Base-by-base conservation (phyloP, 1,284 basidiomycete species). In the Lentinus polychrous region DNA sequence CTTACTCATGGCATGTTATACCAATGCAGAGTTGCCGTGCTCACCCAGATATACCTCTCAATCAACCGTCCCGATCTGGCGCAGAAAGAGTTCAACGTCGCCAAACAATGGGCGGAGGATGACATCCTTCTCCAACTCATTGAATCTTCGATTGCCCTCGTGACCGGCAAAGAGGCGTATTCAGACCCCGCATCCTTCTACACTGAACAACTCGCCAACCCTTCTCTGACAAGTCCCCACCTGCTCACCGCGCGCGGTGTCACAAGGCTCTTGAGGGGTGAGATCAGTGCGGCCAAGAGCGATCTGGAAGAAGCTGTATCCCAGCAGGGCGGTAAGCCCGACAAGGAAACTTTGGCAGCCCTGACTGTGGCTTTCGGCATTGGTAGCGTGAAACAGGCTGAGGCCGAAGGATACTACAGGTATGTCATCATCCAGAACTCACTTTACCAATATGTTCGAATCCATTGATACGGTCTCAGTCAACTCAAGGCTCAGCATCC, bases 161-260 rank as follows among this genome's bases (percentile, higher is more conserved):
- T 83, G 43, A 86, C 88, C 1, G 90, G 89, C 15, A 76, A 83
- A 52, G 82, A 91, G 58, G 71, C 65, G 59, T 91, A 86, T 70
- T 73, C 75, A 45, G 80, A 88, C 61, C 70, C 81, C 42, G 67
- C 81, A 63, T 90, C 93, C 50, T 94, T 93, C 68, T 96, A 91
- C 68, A 91, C 91, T 41, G 94, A 97, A 63, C 90, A 95, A 60
- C 77, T 94, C 44, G 87, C 83, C 33, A 86, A 92, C 56, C 93
- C 93, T 1, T 86, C 87, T 2, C 61, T 94, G 53, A 74, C 88
- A 2, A 85, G 86, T 17, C 74, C 85, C 38, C 73, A 83, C 58
- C 69, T 94, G 14, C 75, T 95, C 27, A 86, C 88, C 10, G 83
- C 90, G 4, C 86, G 93, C 53, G 91, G 89, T 1, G 81, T 94